Base-by-base conservation (phyloP, 345 rosid genomes). In the Rhizophora apiculata region DNA sequence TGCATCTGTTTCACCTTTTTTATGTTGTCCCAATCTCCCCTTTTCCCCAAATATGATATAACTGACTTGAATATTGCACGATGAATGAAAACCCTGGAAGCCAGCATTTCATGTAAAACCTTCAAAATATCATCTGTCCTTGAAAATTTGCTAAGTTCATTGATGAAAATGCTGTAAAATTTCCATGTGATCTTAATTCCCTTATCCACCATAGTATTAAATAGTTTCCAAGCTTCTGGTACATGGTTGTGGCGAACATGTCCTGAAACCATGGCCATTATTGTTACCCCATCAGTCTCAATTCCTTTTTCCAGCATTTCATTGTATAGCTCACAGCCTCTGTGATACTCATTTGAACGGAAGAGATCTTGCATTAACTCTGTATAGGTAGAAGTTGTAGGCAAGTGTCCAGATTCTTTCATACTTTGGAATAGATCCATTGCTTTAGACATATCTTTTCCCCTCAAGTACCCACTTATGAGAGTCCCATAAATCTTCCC, bases 151-250 rank as follows among this genome's bases (percentile, higher is more conserved):
- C 87, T 80, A n/a, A 93, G 91, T 86, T 88, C 91, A 68, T 84
- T 90, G 51, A 83, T 68, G 76, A 88, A 86, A 49, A 84, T 71
- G 31, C 83, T 79, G 69, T 85, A 90, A 29, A 82, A 72, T 79
- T 85, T 87, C 81, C 79, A 58, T 64, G 85, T 85, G 32, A 82
- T 88, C 74, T 74, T 77, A 69, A 77, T 79, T 48, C 96, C 90
- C 72, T 75, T 82, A 22, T 80, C 82, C 78, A 82, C 86, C 87
- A 85, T 81, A 60, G 75, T 67, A 48, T 81, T 63, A 66, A 92
- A 85, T 74, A 84, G 79, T 72, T 84, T 62, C 91, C 95, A 88
- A 34, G 96, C 98, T 83, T 88, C 87, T 21, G 87, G 82, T 72
- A 89, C 60, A 27, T 65, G 73, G 72, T 83, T 80, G 59, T 86